Percentiles rank a stretch among this genome's conserved stretches.
Conservation (phyloP, 1,284 basidiomycete genomes). For the Cystobasidium slooffiae region DNA sequence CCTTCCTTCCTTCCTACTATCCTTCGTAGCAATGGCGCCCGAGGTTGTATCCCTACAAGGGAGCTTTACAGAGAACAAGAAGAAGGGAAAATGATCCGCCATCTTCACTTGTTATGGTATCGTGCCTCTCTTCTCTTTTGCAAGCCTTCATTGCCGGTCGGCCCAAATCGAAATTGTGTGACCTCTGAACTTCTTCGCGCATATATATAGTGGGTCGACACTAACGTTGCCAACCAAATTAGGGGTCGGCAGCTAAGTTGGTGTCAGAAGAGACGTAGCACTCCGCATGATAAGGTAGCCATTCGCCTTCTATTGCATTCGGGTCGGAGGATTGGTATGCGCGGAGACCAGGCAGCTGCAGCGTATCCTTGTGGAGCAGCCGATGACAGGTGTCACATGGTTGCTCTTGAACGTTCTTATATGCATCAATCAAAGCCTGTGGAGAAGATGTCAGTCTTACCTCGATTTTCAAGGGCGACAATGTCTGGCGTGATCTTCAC, state of each 20-base stretch:
- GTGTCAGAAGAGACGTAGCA: slow-evolving; percentile 1
- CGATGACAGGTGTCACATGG: slow-evolving; percentile 16
- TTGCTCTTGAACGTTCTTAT: not conserved
- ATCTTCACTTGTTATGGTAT: not conserved
- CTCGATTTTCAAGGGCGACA: not conserved
- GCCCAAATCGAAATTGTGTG: slow-evolving; percentile 6
- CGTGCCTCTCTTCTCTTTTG: not conserved
- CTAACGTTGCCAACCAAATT: not conserved
- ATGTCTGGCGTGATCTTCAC: not conserved
- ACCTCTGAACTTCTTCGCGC: not conserved
- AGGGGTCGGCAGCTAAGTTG: not conserved
- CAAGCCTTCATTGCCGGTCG: not conserved
- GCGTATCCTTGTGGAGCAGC: slow-evolving; percentile 12
- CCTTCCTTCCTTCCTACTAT: not conserved
- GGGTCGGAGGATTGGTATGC: not conserved
- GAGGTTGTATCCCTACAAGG: slow-evolving; percentile 4
- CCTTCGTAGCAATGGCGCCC: not conserved
- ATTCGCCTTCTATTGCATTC: not conserved
- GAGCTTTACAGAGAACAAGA: not conserved
- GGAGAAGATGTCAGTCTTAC: not conserved
- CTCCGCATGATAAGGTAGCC: slow-evolving; percentile 17
- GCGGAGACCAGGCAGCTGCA: slow-evolving; percentile 20
- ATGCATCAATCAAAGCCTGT: slow-evolving; percentile 12
- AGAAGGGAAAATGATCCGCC: not conserved
- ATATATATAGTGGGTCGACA: too few relatives aligned